Conservation (phyloP, 371 early-diverging fungal genomes). For the Cokeromyces recurvatus region DNA sequence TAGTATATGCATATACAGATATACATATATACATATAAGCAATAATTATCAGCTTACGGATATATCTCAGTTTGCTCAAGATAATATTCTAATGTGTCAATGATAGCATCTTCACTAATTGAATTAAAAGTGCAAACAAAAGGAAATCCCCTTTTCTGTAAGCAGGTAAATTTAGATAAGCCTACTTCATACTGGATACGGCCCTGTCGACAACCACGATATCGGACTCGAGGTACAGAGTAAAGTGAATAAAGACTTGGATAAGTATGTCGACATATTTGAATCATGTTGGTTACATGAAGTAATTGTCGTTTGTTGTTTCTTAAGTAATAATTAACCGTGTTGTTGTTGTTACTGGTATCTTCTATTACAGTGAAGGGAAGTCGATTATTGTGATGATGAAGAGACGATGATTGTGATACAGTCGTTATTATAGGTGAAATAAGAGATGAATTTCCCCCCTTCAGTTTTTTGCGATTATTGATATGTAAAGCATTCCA, state of each 20-base stretch:
- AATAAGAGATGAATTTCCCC: no score
- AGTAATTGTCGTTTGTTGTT: constrained; percentile 8
- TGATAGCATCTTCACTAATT: constrained; percentile 8
- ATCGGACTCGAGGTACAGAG: constrained; percentile 19
- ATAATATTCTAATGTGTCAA: constrained; percentile 12
- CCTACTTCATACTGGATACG: constrained; percentile 22
- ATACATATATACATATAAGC: no score
- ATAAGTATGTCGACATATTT: constrained; percentile 22
- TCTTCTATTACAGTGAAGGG: not conserved
- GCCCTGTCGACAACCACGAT: constrained; percentile 19
- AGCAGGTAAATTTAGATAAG: constrained; percentile 22
- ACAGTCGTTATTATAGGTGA: no score
- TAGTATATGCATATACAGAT: no score
- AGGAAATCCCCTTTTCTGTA: constrained; percentile 10
- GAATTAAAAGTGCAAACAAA: constrained; percentile 18
- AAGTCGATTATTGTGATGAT: not conserved
- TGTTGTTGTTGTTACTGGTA: no score
- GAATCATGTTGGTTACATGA: constrained; percentile 7
- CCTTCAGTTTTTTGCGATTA: no score
- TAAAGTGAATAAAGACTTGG: constrained; percentile 19
- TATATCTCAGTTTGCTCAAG: constrained; percentile 28
- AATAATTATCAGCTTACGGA: no score
- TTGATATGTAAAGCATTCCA: no score
- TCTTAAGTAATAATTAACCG: no score
- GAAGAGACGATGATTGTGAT: no score